Evolutionary conservation across 1,139 yeast genomes (phyloP).

Genomic region (Lodderomyces theae): DNA sequence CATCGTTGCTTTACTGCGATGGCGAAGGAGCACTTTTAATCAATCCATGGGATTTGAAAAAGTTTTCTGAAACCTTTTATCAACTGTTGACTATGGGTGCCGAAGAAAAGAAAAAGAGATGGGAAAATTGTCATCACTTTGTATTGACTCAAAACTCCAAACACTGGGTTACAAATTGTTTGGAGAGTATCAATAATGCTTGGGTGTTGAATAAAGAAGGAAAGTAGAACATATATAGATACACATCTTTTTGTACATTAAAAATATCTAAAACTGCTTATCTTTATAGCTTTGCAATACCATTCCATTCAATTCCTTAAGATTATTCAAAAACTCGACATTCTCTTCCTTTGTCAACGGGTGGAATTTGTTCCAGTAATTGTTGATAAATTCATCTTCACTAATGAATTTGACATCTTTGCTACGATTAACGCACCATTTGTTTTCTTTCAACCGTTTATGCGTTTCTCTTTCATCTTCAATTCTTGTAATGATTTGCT

Average conservation of each 20-base stretch:
- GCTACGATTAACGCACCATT: conserved; percentile 65
- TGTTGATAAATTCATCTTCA: conserved; percentile 55
- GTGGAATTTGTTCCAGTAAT: conserved; percentile 54
- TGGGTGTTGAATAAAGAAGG: conserved; percentile 52
- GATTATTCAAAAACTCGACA: conserved; percentile 37
- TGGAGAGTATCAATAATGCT: conserved; percentile 54
- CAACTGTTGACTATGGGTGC: conserved; percentile 61
- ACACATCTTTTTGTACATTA: too few species aligned
- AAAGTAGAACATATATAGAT: neutral
- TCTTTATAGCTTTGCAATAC: conserved; percentile 48
- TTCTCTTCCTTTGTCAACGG: conserved; percentile 48
- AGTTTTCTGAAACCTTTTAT: conserved; percentile 61
- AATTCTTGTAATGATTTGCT: conserved; percentile 69
- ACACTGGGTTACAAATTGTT: conserved; percentile 67
- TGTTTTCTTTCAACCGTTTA: conserved; percentile 70
- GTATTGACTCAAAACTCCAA: conserved; percentile 68
- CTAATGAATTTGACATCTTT: conserved; percentile 35
- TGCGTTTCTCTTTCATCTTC: conserved; percentile 87
- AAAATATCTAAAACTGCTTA: conserved; percentile 29
- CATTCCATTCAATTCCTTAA: conserved; percentile 54
- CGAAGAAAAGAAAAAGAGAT: conserved; percentile 57
- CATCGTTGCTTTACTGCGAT: conserved; percentile 55
- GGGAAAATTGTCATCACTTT: conserved; percentile 58
- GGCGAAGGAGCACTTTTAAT: conserved; percentile 71
- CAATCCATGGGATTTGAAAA: conserved; percentile 86